Evolutionary conservation across 1,284 basidiomycete species (phyloP), one percentile per base, ranked within the genome.

Genomic region (Schizopora paradoxa): DNA sequence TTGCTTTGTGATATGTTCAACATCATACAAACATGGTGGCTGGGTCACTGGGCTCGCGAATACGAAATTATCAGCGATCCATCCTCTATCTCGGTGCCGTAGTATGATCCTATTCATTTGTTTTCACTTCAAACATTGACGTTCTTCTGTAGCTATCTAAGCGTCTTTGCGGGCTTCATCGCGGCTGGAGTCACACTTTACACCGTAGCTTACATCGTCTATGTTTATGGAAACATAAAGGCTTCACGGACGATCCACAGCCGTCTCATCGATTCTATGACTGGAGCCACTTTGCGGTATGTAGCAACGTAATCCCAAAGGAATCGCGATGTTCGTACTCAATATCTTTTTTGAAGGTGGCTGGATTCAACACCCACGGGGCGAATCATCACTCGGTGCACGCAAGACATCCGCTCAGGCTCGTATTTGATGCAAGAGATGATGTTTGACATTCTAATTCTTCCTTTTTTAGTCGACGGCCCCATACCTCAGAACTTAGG

Each of bases 181-280:
- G 4, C 63, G 1, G 16, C 56, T 5, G 56, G 55, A 10, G 52
- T 67, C 28, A 31, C 53, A 5, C 27, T 59, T 3, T 66, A 63
- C 41, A 52, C 58, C 14, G 38, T 54, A n/a, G 58, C 56, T 2
- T 58, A 62, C 21, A 49, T 61, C 4, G 53, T 65, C 18, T 72
- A 64, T 56, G 60, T 73, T 21, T 57, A 64, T 22, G 73, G 73
- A 6, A 59, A 66, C 28, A 51, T 66, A 55, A 66, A 69, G 35
- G 83, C 83, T 2, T 79, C 79, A 2, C 66, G 70, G 43, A 61
- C 60, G 14, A 71, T 87, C 6, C 85, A 87, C 55, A 56, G 63
- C 33, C 62, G 63, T 34, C 72, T 89, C 18, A 62, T 85, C n/a
- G 58, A 70, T 18, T 68, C 72, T 6, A 67, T 85, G 11, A 67